Evolutionary conservation across 179 eudicot species (phyloP).

Genomic region (Amaranthus tricolor): DNA sequence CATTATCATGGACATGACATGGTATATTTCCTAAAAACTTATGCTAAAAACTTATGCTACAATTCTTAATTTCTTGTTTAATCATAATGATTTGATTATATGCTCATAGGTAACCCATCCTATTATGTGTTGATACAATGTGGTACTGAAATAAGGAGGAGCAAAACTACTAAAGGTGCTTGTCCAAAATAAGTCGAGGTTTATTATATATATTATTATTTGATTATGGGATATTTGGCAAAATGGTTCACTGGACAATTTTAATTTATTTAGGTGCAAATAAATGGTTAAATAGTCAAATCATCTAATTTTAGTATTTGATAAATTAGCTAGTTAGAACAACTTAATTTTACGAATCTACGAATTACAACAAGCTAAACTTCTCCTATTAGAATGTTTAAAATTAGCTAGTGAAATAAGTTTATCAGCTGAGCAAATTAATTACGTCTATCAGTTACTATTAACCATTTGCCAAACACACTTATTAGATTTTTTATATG

Average conservation of each 20-base stretch:
- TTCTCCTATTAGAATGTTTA: background rate
- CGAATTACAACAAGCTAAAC: background rate
- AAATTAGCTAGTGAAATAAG: no score
- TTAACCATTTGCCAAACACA: no score
- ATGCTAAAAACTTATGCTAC: background rate
- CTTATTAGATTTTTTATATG: background rate
- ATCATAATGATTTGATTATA: slow-evolving; percentile 8
- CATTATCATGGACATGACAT: no score
- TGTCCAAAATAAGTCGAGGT: background rate
- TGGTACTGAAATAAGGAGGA: slow-evolving; percentile 53
- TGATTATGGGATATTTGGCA: background rate
- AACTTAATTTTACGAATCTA: background rate
- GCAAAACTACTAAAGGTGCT: slow-evolving; percentile 59
- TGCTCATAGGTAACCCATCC: slow-evolving; percentile 49
- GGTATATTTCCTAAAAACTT: background rate
- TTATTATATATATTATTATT: background rate
- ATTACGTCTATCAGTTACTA: no score
- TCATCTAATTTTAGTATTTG: no score
- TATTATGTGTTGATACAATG: slow-evolving; percentile 69
- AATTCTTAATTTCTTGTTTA: no score
- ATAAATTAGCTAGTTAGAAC: no score
- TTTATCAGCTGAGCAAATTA: no score
- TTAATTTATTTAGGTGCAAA: no score
- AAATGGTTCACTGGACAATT: no score
- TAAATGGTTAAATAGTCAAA: no score